These are phyloP conservation scores for Phoma herbarum DNA, from an alignment of 2,329 filamentous ascomycete species.

Conservation along the genomic window DNA sequence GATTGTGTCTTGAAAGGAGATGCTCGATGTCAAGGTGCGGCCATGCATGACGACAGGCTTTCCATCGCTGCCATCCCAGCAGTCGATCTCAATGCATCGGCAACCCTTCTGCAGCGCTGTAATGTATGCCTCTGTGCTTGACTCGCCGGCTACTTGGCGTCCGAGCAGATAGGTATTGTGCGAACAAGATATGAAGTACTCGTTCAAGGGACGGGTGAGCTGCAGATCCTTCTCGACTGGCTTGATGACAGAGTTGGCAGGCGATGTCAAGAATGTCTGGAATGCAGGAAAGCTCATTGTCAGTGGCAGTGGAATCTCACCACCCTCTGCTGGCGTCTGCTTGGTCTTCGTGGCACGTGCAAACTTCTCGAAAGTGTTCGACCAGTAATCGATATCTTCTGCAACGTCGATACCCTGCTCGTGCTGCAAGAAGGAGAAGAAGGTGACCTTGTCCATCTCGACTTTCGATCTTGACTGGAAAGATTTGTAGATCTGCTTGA, in stretches of 20 bases:
- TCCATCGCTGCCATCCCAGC: conserved; percentile 92
- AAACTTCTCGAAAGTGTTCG: conserved; percentile 74
- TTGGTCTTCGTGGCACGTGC: conserved; percentile 53
- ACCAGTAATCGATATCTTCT: conserved; percentile 71
- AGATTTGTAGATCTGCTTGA: conserved; percentile 75
- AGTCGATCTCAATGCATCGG: conserved; percentile 96
- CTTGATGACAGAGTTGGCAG: conserved; percentile 71
- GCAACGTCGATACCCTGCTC: conserved; percentile 80
- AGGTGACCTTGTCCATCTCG: conserved; percentile 75
- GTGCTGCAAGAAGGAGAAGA: conserved; percentile 76
- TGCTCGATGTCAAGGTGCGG: conserved; percentile 84
- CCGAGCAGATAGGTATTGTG: conserved; percentile 98
- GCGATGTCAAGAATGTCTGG: conserved; percentile 60
- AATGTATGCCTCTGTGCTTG: conserved; percentile 95
- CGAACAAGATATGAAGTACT: conserved; percentile 98
- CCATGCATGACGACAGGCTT: conserved; percentile 92
- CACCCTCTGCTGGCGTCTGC: conserved; percentile 53
- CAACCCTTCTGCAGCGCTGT: conserved; percentile 86
- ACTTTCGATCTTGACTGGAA: conserved; percentile 64
- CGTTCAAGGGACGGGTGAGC: conserved; percentile 86
- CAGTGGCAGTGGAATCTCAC: conserved; percentile 54
- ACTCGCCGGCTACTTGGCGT: conserved; percentile 86
- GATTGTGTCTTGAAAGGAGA: conserved; percentile 91
- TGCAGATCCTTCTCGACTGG: conserved; percentile 67
- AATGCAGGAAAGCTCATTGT: conserved; percentile 83